A percentile compares a stretch with the other conserved stretches of the same genome.
Evolutionary conservation across 2,329 filamentous ascomycete species (phyloP).

Genomic region (Trichoderma endophyticum): DNA sequence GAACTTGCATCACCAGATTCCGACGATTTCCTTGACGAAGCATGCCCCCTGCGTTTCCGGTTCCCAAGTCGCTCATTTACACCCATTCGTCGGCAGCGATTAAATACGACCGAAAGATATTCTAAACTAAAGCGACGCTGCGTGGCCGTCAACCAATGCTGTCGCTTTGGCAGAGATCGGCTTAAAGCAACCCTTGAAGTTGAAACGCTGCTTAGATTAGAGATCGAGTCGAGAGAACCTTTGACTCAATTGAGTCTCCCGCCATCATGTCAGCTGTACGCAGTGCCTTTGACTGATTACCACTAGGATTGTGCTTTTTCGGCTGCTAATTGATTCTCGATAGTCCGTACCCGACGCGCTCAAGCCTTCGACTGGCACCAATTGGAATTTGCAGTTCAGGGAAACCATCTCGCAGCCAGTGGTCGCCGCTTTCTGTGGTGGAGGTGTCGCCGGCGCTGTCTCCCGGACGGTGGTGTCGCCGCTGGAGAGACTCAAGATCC

Average conservation of each 20-base stretch:
- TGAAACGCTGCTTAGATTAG: constrained; percentile 13
- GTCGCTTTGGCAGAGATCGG: constrained; percentile 17
- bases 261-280: constrained; percentile 34
- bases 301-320: background rate
- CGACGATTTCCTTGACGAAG: constrained; percentile 7
- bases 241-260: constrained; percentile 9
- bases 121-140: constrained; percentile 16
- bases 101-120: background rate
- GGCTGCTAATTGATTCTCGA: constrained; percentile 15
- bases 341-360: constrained; percentile 29
- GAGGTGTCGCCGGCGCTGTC: constrained; percentile 92
- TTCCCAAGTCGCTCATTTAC: constrained; percentile 2
- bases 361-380: constrained; percentile 26
- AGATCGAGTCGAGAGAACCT: constrained; percentile 22
- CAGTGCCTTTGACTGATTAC: background rate
- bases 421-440: constrained; percentile 86
- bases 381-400: constrained; percentile 36
- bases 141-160: constrained; percentile 20
- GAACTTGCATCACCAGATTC: background rate
- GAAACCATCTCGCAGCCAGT: constrained; percentile 74
- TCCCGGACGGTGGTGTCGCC: constrained; percentile 96
- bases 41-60: constrained; percentile 10
- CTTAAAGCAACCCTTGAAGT: constrained; percentile 21
- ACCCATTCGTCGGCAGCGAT: background rate
- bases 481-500: constrained; percentile 90